Evolutionary conservation across 768 basidiomycete species (phyloP).

Genomic region (Lentinus tigrinus): DNA sequence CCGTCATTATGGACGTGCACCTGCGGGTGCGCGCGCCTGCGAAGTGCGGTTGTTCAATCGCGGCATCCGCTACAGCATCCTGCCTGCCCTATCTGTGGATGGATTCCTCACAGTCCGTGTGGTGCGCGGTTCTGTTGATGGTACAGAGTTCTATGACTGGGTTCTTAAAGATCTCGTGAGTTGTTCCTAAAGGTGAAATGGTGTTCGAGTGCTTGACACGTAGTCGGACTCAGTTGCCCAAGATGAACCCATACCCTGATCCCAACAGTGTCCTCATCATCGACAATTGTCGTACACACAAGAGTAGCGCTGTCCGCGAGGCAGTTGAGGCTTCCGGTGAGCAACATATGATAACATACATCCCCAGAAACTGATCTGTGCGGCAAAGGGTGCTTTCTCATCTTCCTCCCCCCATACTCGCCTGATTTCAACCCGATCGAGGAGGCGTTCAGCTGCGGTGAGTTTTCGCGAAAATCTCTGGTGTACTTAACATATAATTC

Average conservation of each 20-base stretch:
- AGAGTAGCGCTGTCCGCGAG: constrained; percentile 20
- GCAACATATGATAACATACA: neutral
- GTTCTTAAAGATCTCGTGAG: constrained; percentile 13
- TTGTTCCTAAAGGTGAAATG: constrained; percentile 14
- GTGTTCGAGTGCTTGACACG: neutral
- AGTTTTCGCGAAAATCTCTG: neutral
- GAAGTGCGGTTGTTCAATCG: neutral
- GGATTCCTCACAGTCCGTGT: constrained; percentile 28
- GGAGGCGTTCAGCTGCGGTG: constrained; percentile 30
- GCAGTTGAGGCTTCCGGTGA: constrained; percentile 22
- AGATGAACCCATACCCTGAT: constrained; percentile 21
- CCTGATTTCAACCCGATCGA: constrained; percentile 37
- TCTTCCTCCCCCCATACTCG: constrained; percentile 35
- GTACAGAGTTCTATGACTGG: constrained; percentile 31
- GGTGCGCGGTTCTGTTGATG: constrained; percentile 30
- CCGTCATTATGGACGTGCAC: constrained; percentile 27
- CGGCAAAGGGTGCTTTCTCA: constrained; percentile 23
- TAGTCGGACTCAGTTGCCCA: constrained; percentile 12
- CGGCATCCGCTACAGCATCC: constrained; percentile 25
- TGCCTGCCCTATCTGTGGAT: constrained; percentile 28
- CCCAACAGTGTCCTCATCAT: constrained; percentile 20
- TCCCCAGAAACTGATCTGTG: neutral
- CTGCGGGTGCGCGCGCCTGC: constrained; percentile 15
- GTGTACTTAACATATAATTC: neutral
- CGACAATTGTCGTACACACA: constrained; percentile 33